phyloP scores from a whole-genome alignment of 140 eudicot species.

The Ambrosia hybrid region DNA sequence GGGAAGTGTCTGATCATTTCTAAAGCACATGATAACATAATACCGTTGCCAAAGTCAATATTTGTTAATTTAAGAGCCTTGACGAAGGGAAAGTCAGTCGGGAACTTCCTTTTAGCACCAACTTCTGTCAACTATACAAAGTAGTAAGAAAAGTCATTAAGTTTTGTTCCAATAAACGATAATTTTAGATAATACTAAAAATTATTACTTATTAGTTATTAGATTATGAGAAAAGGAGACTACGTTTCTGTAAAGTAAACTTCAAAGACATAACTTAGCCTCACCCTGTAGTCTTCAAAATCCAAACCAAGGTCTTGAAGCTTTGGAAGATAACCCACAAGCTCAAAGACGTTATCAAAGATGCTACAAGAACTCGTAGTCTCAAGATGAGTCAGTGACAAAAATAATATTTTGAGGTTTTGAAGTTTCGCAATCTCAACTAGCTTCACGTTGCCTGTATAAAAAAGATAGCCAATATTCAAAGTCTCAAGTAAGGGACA shows the following conservation, averaged over 20 bases:
- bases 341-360: not conserved
- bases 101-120: not conserved
- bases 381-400: not conserved
- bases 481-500: constrained; percentile 6
- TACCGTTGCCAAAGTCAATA: not conserved
- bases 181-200: too few relatives aligned
- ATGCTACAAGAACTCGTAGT: not conserved
- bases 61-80: not conserved
- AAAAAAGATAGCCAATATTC: not conserved
- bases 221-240: too few relatives aligned
- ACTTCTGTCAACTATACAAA: not conserved
- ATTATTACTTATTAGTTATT: too few relatives aligned
- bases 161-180: too few relatives aligned
- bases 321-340: constrained; percentile 13
- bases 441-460: not conserved
- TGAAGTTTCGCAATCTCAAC: not conserved
- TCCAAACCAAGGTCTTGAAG: constrained; percentile 6
- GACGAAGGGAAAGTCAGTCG: not conserved
- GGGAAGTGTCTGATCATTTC: too few relatives aligned
- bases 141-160: too few relatives aligned
- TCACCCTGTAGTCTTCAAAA: not conserved
- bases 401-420: constrained; percentile 4
- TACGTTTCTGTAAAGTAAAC: too few relatives aligned
- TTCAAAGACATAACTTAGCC: not conserved
- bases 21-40: not conserved